Evolutionary conservation across 2,329 filamentous ascomycete genomes (phyloP), one percentile per base, ranked within the genome.

Genomic region (Colletotrichum caudatum): DNA sequence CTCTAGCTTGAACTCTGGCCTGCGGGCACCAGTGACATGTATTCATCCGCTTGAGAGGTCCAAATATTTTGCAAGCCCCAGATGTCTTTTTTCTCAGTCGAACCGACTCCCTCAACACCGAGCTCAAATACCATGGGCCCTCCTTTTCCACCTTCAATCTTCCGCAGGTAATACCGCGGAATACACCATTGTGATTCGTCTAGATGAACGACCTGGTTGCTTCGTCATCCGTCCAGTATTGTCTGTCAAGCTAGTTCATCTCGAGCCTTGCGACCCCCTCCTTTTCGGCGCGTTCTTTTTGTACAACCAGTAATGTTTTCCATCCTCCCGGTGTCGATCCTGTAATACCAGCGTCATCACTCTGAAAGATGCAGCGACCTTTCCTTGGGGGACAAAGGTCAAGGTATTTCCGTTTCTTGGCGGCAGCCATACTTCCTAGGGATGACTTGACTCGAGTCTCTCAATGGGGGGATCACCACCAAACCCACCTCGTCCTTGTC

Each of bases 321-420:
- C 23, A n/a, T 35, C 18, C 57, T 46, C n/a, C 54, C 18, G 61
- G 37, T 33, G 46, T 20, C n/a, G 56, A 33, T 12, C 59, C 56
- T 58, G 51, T 59, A 69, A 69, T 68, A 26, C 12, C 12, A 64
- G 58, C 65, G 65, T 71, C 65, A 71, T 71, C 58, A 50, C 41
- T 64, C 35, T 48, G 33, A 44, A 50, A 37, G 26, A 46, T 29
- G 35, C 44, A n/a, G 46, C 56, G 16, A 16, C 46, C 44, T 57
- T 23, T 23, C 41, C 33, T 62, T n/a, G 18, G 41, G 51, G 50
- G 20, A 14, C 41, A 46, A 29, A 51, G 37, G 26, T 63, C 41
- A 4, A 39, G 14, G 46, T 3, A 46, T 23, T 18, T 46, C 33
- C 6, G 33, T 11, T 48, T 61, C 56, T 66, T 62, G 67, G 39